Conservation (phyloP, 768 basidiomycete genomes). For the Mycena vulgaris region DNA sequence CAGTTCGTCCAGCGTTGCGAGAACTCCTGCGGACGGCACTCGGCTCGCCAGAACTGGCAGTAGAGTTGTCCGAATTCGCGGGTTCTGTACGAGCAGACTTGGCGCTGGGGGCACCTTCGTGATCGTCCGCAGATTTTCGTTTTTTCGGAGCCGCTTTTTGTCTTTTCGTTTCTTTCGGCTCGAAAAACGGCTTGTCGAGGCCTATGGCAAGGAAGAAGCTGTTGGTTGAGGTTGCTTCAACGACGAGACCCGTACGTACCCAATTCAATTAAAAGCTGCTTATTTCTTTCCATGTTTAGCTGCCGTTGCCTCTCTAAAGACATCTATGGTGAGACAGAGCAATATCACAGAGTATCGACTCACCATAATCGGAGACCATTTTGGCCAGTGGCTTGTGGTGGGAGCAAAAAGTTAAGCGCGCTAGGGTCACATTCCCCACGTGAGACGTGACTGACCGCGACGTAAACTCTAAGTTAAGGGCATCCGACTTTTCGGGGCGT, state of each 20-base stretch:
- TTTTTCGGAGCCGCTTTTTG: slow-evolving; percentile 54
- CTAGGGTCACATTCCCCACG: too few species aligned
- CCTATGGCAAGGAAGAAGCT: slow-evolving; percentile 49
- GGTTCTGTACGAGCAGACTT: slow-evolving; percentile 53
- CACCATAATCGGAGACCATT: slow-evolving; percentile 52
- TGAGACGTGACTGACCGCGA: too few species aligned
- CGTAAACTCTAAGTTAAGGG: too few species aligned
- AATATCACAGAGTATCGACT: too few species aligned
- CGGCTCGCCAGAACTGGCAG: slow-evolving; percentile 32
- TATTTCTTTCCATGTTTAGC: slow-evolving; percentile 49
- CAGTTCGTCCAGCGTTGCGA: slow-evolving; percentile 71
- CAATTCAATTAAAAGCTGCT: slow-evolving; percentile 10
- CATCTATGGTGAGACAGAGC: too few species aligned
- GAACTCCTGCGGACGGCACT: slow-evolving; percentile 71
- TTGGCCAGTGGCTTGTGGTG: neutral
- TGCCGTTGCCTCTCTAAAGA: slow-evolving; percentile 51
- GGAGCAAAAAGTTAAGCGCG: neutral
- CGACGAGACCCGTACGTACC: slow-evolving; percentile 31
- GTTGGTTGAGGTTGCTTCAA: neutral
- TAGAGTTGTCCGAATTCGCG: slow-evolving; percentile 32
- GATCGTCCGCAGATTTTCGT: slow-evolving; percentile 52
- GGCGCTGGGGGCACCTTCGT: slow-evolving; percentile 37
- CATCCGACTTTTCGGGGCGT: too few species aligned
- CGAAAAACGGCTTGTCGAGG: slow-evolving; percentile 63
- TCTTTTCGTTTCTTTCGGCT: slow-evolving; percentile 58